phyloP scores from a whole-genome alignment of 345 rosid species.

The Eucalyptus grandis region DNA sequence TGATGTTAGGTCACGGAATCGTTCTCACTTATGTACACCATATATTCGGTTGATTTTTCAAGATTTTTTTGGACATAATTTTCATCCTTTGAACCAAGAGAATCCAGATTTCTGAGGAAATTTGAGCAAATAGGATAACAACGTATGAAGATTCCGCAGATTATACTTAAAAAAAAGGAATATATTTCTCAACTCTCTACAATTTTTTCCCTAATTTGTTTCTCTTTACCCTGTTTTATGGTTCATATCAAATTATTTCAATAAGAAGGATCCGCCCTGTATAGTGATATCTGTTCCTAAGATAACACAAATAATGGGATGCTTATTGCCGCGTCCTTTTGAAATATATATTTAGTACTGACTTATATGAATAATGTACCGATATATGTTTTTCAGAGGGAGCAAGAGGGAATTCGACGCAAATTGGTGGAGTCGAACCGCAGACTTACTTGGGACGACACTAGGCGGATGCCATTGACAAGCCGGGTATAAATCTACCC shows the following conservation, averaged over 20 bases:
- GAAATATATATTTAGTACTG: background rate
- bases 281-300: background rate
- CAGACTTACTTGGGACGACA: slow-evolving; percentile 79
- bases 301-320: background rate
- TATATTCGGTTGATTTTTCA: background rate
- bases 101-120: background rate
- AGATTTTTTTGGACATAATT: background rate
- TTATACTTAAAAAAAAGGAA: background rate
- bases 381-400: slow-evolving; percentile 25
- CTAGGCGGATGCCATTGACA: slow-evolving; percentile 79
- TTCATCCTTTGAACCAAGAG: background rate
- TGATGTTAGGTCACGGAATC: background rate
- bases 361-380: background rate
- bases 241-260: background rate
- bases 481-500: slow-evolving; percentile 32
- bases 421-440: slow-evolving; percentile 39
- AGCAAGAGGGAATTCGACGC: slow-evolving; percentile 45
- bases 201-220: background rate
- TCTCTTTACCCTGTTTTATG: background rate
- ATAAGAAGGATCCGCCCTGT: background rate
- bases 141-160: background rate
- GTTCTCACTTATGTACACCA: background rate
- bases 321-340: background rate
- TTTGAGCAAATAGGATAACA: no score
- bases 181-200: background rate